Evolutionary conservation across 2,329 filamentous ascomycete genomes (phyloP).

Genomic region (Aureobasidium leucospermi): DNA sequence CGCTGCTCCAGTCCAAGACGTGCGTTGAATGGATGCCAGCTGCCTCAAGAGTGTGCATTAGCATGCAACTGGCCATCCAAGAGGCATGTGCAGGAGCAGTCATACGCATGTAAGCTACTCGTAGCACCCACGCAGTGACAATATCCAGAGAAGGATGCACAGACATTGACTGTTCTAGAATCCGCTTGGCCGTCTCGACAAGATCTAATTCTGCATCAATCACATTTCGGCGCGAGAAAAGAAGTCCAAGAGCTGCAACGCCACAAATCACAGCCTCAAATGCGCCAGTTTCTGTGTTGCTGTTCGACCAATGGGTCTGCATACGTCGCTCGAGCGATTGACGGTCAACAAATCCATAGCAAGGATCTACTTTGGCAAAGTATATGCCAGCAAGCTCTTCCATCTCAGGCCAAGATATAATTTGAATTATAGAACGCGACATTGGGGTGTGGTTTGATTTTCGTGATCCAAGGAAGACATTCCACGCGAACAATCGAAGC

Average conservation of each 20-base stretch:
- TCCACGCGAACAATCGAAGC: conserved; percentile 52
- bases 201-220: conserved; percentile 36
- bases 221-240: conserved; percentile 41
- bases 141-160: conserved; percentile 32
- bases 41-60: conserved; percentile 54
- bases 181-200: conserved; percentile 38
- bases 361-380: conserved; percentile 46
- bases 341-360: conserved; percentile 45
- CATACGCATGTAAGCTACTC: conserved; percentile 47
- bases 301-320: conserved; percentile 28
- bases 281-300: conserved; percentile 20
- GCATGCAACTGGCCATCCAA: conserved; percentile 51
- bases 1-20: conserved; percentile 19
- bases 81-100: conserved; percentile 47
- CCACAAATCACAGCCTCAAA: conserved; percentile 46
- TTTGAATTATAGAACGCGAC: conserved; percentile 35
- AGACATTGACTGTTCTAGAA: conserved; percentile 37
- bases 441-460: conserved; percentile 19
- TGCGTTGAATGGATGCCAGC: conserved; percentile 41
- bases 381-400: conserved; percentile 39
- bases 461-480: conserved; percentile 30
- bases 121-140: conserved; percentile 48
- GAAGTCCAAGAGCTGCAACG: conserved; percentile 47
- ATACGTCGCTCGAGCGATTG: conserved; percentile 27
- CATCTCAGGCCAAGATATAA: conserved; percentile 44